Percentiles rank a stretch among this genome's conserved stretches.
These are phyloP conservation scores for Erucastrum elatum DNA, from an alignment of 345 rosid species.

Conservation along the genomic window DNA sequence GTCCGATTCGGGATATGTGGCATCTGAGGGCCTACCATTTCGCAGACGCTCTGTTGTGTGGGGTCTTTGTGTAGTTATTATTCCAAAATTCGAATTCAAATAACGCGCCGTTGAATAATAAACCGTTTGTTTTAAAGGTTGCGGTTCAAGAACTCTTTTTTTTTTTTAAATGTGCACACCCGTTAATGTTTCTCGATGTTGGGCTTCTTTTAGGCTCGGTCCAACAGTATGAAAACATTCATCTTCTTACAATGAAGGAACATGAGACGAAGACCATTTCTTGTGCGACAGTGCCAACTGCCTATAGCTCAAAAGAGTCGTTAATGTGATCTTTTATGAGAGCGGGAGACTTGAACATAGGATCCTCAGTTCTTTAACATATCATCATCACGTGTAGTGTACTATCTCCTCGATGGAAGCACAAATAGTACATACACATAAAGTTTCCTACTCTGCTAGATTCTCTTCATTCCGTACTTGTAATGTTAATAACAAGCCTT, in stretches of 20 bases:
- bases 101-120: slow-evolving; percentile 21
- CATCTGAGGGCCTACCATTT: slow-evolving; percentile 26
- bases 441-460: not conserved
- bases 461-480: not conserved
- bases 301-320: not conserved
- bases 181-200: not conserved
- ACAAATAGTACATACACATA: too few relatives aligned
- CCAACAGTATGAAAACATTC: not conserved
- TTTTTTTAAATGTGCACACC: not conserved
- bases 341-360: not conserved
- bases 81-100: slow-evolving; percentile 35
- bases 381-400: not conserved
- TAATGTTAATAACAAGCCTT: not conserved
- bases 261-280: not conserved
- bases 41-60: slow-evolving; percentile 33
- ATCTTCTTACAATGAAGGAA: not conserved
- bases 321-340: not conserved
- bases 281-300: not conserved
- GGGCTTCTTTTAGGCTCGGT: slow-evolving; percentile 1
- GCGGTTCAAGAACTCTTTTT: not conserved
- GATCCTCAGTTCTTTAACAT: not conserved
- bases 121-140: slow-evolving; percentile 22
- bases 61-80: not conserved
- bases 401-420: not conserved
- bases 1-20: slow-evolving; percentile 14